These are phyloP conservation scores for Saturnispora mendoncae DNA, from an alignment of 805 yeast genomes.

Conservation along the genomic window DNA sequence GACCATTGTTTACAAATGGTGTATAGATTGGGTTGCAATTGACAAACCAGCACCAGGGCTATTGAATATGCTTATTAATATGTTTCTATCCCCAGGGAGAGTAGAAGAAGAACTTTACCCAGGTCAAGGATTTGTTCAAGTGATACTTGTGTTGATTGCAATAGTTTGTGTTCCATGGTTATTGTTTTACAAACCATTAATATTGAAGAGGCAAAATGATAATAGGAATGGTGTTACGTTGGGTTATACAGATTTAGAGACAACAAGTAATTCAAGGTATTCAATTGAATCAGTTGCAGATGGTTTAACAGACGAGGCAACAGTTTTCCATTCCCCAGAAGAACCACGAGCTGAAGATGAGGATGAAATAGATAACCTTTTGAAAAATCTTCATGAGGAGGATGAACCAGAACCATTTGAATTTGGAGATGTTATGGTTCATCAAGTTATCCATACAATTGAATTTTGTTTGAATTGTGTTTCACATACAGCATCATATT, in stretches of 20 bases:
- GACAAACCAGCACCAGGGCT: conserved; percentile 61
- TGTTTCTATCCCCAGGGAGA: conserved; percentile 67
- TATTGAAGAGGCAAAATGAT: conserved; percentile 36
- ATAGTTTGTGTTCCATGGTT: conserved; percentile 70
- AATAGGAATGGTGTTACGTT: conserved; percentile 33
- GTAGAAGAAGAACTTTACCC: conserved; percentile 57
- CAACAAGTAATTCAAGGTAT: conserved; percentile 26
- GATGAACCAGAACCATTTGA: conserved; percentile 35
- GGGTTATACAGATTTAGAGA: conserved; percentile 42
- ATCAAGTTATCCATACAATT: conserved; percentile 73
- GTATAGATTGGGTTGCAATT: conserved; percentile 58
- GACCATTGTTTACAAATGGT: conserved; percentile 68
- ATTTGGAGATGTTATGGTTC: conserved; percentile 66
- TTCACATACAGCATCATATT: conserved; percentile 70
- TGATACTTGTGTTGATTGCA: conserved; percentile 48
- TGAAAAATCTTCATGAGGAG: conserved; percentile 17
- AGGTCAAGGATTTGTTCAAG: conserved; percentile 56
- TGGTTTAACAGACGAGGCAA: background rate
- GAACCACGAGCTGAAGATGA: conserved; percentile 19
- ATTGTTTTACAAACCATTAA: conserved; percentile 55
- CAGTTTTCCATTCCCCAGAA: background rate
- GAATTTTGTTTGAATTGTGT: conserved; percentile 75
- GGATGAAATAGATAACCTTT: conserved; percentile 18
- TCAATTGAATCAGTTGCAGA: conserved; percentile 9
- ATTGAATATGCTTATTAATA: conserved; percentile 64